Conservation (phyloP, 2,329 filamentous ascomycete species). For the Claviceps quebecensis region DNA sequence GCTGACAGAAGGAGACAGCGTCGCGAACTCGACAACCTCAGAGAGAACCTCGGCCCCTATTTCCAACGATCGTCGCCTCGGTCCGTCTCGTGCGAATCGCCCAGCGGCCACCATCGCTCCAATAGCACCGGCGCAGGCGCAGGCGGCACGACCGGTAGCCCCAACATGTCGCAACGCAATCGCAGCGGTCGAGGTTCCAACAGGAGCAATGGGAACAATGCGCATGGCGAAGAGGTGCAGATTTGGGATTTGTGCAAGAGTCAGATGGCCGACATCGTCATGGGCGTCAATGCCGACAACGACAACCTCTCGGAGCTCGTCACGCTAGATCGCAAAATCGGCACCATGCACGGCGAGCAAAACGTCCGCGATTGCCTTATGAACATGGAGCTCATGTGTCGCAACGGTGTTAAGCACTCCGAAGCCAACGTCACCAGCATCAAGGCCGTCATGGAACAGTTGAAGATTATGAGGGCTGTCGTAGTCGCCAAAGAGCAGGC, state of each 20-base stretch:
- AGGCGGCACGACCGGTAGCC: neutral
- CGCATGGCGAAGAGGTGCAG: conserved; percentile 28
- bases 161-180: conserved; percentile 29
- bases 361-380: conserved; percentile 23
- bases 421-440: conserved; percentile 24
- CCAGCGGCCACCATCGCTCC: conserved; percentile 5
- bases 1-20: conserved; percentile 21
- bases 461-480: conserved; percentile 28
- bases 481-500: conserved; percentile 29
- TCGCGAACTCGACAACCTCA: conserved; percentile 20
- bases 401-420: conserved; percentile 27
- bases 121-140: conserved; percentile 4
- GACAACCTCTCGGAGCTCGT: conserved; percentile 26
- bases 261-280: conserved; percentile 25
- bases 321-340: conserved; percentile 26
- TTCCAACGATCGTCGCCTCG: conserved; percentile 15
- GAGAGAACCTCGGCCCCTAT: conserved; percentile 21
- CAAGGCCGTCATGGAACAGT: conserved; percentile 26
- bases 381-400: conserved; percentile 28
- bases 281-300: conserved; percentile 27
- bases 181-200: conserved; percentile 30
- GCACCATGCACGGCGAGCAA: conserved; percentile 23
- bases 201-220: conserved; percentile 26
- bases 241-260: conserved; percentile 28
- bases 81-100: neutral